Conservation (phyloP, 2,329 filamentous ascomycete species). For the Dactylellina drechsleri region DNA sequence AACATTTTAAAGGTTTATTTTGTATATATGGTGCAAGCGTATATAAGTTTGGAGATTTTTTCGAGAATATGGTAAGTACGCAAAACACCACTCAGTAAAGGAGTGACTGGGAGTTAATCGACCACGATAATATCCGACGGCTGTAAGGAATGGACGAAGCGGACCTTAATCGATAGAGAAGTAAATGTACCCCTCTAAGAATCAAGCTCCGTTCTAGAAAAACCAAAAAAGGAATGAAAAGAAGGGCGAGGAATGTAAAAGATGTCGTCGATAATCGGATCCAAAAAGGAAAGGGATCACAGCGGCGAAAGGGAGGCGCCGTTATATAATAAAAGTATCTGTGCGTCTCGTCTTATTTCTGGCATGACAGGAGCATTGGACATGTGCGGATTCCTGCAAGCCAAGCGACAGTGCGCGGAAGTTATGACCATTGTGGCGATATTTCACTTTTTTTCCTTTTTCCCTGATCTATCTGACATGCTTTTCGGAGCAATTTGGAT, state of each 20-base stretch:
- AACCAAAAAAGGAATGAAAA: conserved; percentile 19
- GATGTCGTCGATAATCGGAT: conserved; percentile 14
- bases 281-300: conserved; percentile 36
- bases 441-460: conserved; percentile 9
- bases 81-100: conserved; percentile 27
- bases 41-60: conserved; percentile 13
- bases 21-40: conserved; percentile 12
- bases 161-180: conserved; percentile 33
- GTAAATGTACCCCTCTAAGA: conserved; percentile 29
- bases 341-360: neutral
- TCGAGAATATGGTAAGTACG: conserved; percentile 5
- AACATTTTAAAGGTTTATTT: conserved; percentile 21
- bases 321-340: conserved; percentile 33
- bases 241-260: conserved; percentile 21
- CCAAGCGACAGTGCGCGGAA: conserved; percentile 23
- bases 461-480: neutral
- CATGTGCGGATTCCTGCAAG: conserved; percentile 16
- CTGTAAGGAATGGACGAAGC: conserved; percentile 50
- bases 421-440: conserved; percentile 10
- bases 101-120: conserved; percentile 41
- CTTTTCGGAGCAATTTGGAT: conserved; percentile 31
- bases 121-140: conserved; percentile 10
- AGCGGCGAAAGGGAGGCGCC: conserved; percentile 44
- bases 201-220: conserved; percentile 46
- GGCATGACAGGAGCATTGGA: neutral